Evolutionary conservation across 768 basidiomycete species (phyloP), one percentile per base, ranked within the genome.

Genomic region (Rhodosporidiobolus odoratus): DNA sequence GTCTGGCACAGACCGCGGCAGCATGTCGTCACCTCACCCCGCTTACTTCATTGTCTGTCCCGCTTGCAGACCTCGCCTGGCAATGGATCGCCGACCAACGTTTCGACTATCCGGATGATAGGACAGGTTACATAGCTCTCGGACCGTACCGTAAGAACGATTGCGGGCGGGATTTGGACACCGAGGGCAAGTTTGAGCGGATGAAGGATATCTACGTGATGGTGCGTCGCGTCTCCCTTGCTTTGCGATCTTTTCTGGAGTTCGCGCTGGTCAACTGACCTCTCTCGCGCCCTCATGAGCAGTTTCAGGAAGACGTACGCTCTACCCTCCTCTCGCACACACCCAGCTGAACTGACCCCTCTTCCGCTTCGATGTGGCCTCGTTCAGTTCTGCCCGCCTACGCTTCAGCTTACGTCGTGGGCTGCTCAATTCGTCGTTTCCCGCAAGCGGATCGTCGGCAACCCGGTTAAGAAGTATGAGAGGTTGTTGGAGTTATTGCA

Each of bases 351-450:
- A 27, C 32, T 38, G 50, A 57, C 27, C 35, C 35, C 17, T 21
- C 17, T 25, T 9, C 12, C 8, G 34, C 48, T 37, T 15, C 25
- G 2, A 21, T 21, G 45, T 19, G 6, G 9, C 34, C 19, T 43
- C 25, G 23, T 35, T n/a, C 60, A 72, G 58, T 62, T 75, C 37
- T 67, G 68, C 66, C 63, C 67, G 16, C 70, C 68, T 10, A 66
- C 66, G 52, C 40, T 61, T 4, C 65, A 80, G 75, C 72, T 79
- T 15, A 27, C 52, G 0, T 72, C 78, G 17, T 80, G 78, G 74
- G 76, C 78, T 1, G 78, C 76, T 17, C 79, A 80, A 65, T 79
- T 80, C 66, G 41, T 78, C 38, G 79, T 75, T 38, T 79, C 77
- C 0, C 68, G 75, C 10, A 58, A 67, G 53, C 67, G 79, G 19